Conservation (phyloP, 306 rosid genomes). For the Lotus japonicus region DNA sequence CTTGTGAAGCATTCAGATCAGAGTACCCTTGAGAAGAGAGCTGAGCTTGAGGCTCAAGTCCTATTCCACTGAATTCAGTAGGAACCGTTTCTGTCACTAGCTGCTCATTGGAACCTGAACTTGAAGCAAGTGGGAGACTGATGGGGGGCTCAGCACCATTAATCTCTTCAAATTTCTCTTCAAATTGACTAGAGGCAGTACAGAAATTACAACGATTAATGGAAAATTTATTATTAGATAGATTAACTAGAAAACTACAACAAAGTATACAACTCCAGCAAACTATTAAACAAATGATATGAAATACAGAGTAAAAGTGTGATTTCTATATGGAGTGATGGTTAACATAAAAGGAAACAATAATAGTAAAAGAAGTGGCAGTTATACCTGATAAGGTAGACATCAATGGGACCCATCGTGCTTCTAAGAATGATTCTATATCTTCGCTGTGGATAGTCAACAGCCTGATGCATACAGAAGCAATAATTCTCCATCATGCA, state of each 20-base stretch:
- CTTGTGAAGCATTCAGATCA: constrained; percentile 61
- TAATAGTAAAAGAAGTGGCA: constrained; percentile 9
- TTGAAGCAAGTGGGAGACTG: constrained; percentile 68
- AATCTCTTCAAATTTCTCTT: constrained; percentile 91
- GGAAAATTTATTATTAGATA: background rate
- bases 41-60: constrained; percentile 48
- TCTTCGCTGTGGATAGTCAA: constrained; percentile 85
- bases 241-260: background rate
- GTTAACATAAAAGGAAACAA: background rate
- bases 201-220: constrained; percentile 8
- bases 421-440: constrained; percentile 93
- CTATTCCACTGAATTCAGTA: constrained; percentile 47
- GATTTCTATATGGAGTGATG: background rate
- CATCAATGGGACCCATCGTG: constrained; percentile 99
- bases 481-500: constrained; percentile 27
- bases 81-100: constrained; percentile 42
- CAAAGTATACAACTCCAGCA: background rate
- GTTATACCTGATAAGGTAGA: constrained; percentile 87
- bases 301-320: constrained; percentile 12
- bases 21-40: constrained; percentile 49
- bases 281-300: background rate
- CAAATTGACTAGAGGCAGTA: constrained; percentile 69
- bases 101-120: constrained; percentile 73
- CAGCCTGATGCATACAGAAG: constrained; percentile 57
- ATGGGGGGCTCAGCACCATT: constrained; percentile 53